Percentiles rank a stretch among this genome's conserved stretches.
These are phyloP conservation scores for Barnettozyma sp. DNA, from an alignment of 805 yeast species.

Conservation along the genomic window DNA sequence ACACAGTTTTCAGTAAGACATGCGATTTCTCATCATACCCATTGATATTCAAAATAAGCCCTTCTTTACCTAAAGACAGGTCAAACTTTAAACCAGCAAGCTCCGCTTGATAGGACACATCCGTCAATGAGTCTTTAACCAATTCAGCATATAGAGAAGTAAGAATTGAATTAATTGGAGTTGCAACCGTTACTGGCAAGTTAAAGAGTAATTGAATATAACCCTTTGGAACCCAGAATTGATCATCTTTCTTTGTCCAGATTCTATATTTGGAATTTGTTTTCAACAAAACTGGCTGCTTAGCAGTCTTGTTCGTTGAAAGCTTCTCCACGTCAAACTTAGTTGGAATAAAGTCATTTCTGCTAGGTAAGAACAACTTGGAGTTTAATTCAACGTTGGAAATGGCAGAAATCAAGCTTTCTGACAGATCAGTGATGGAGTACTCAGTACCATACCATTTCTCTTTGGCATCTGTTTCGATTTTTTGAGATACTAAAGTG, in stretches of 20 bases:
- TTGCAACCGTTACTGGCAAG: constrained; percentile 53
- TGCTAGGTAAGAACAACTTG: constrained; percentile 53
- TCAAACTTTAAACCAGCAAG: constrained; percentile 67
- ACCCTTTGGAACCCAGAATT: constrained; percentile 84
- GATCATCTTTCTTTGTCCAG: constrained; percentile 90
- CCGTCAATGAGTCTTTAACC: constrained; percentile 68
- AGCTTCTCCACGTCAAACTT: constrained; percentile 56
- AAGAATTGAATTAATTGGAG: constrained; percentile 51
- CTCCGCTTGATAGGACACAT: constrained; percentile 75
- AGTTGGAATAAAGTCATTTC: constrained; percentile 78
- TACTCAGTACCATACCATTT: constrained; percentile 92
- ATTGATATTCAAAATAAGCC: constrained; percentile 55
- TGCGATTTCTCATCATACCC: constrained; percentile 84
- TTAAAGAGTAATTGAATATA: constrained; percentile 57
- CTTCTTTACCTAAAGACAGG: constrained; percentile 58
- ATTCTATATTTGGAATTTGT: constrained; percentile 46
- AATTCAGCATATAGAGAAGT: constrained; percentile 62
- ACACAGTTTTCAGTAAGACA: constrained; percentile 52
- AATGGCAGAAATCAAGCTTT: constrained; percentile 31
- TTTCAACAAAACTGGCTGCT: constrained; percentile 57
- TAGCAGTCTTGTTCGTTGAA: constrained; percentile 29
- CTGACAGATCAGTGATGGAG: constrained; percentile 38
- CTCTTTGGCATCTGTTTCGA: constrained; percentile 50
- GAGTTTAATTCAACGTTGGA: constrained; percentile 26
- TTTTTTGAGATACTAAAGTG: constrained; percentile 45